Base-by-base conservation (phyloP, 192 early-diverging fungal species). In the Backusella tarrabulga region DNA sequence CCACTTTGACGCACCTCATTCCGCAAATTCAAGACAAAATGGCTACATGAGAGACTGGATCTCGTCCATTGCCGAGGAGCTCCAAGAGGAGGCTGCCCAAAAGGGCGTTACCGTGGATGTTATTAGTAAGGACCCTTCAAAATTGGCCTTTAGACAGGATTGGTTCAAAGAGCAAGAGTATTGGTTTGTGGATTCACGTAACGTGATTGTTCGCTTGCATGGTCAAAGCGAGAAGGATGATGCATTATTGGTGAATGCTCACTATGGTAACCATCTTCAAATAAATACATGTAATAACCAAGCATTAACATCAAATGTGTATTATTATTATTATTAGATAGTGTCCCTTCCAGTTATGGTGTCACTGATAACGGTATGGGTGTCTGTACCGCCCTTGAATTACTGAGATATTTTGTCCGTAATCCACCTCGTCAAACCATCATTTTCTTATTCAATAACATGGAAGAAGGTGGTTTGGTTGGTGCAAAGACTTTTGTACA, bases 401-500 rank as follows among this genome's bases (percentile, higher is more conserved):
- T 85, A 29, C 73, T 91, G 42, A 89, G 91, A 66, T 91, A 86
- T 56, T 79, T 91, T 71, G 81, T 87, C 23, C 66, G 77, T 21
- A 79, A 86, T 60, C 91, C 88, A 36, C 84, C 86, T 40, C 82
- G 86, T 12, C 87, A 93, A 71, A 85, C 87, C 14, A 87, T 93
- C n/a, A 79, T 93, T 11, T 88, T 93, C 77, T 90, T 92, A 80
- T 89, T 93, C 54, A 91, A 93, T 77, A 91, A 90, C 76, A 87
- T 88, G 34, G 92, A 93, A 80, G 92, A 93, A 74, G 83, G 79
- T 67, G 92, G 91, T 0, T 79, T 93, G 34, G 79, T 86, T 72
- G 92, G 92, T 23, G 89, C 92, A 3, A 76, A 73, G 8, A 80
- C 86, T 8, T 88, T 93, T 78, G 86, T 89, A 29, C 84, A 86